Conservation (phyloP, 1,284 basidiomycete genomes). For the Uromyces viciae-fabae region DNA sequence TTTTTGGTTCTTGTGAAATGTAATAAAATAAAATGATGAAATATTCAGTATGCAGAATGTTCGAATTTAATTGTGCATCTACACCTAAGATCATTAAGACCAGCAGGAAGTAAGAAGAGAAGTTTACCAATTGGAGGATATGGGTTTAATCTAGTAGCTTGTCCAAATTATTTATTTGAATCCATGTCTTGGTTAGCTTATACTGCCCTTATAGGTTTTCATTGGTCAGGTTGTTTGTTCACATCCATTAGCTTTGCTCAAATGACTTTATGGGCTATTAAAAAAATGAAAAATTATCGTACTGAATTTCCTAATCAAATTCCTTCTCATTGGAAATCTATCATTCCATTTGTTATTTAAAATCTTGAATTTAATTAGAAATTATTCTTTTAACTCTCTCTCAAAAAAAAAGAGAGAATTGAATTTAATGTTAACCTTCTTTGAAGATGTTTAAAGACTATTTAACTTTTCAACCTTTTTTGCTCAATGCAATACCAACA, state of each 20-base stretch:
- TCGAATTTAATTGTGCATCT: conserved; percentile 81
- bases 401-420: too few species aligned
- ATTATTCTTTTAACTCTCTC: too few species aligned
- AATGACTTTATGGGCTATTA: conserved; percentile 84
- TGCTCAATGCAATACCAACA: too few species aligned
- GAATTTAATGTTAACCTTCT: too few species aligned
- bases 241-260: conserved; percentile 65
- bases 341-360: conserved; percentile 71
- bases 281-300: conserved; percentile 87
- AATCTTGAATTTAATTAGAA: too few species aligned
- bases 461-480: too few species aligned
- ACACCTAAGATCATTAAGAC: conserved; percentile 75
- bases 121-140: conserved; percentile 69
- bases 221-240: conserved; percentile 68
- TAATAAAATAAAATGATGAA: neutral
- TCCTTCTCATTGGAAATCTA: conserved; percentile 69
- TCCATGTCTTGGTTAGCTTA: conserved; percentile 71
- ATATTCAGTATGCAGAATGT: conserved; percentile 71
- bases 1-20: neutral
- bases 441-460: too few species aligned
- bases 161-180: conserved; percentile 96
- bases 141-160: conserved; percentile 78
- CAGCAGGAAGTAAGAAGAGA: conserved; percentile 72
- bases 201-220: conserved; percentile 65
- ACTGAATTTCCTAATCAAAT: conserved; percentile 87